phyloP scores from a whole-genome alignment of 73 alveolate genomes.

The Paramecium tetraurelia region DNA sequence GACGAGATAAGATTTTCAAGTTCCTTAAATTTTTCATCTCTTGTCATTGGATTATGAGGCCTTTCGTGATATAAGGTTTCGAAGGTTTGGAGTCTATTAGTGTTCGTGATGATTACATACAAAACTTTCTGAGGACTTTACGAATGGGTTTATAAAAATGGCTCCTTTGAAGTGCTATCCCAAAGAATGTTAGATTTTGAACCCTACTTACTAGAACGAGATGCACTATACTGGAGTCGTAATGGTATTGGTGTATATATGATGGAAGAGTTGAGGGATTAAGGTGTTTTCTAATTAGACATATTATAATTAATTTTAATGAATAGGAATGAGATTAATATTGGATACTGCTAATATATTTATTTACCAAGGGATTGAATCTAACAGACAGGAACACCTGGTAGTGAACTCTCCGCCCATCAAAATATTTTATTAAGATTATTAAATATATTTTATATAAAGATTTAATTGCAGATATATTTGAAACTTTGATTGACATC shows the following conservation, averaged over 20 bases:
- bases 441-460: background rate
- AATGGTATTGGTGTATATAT: conserved; percentile 16
- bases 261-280: conserved; percentile 14
- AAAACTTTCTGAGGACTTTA: background rate
- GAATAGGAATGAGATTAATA: background rate
- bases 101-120: background rate
- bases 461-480: background rate
- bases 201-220: conserved; percentile 20
- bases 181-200: background rate
- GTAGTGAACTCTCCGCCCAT: background rate
- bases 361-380: background rate
- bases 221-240: background rate
- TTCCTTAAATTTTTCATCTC: background rate
- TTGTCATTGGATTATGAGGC: background rate
- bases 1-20: conserved; percentile 7
- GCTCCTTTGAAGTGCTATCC: background rate
- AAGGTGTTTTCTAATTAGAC: background rate
- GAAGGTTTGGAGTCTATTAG: background rate
- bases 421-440: background rate
- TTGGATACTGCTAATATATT: background rate
- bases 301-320: background rate
- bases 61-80: background rate
- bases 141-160: background rate
- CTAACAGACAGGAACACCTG: background rate
- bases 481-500: background rate